Evolutionary conservation across 371 early-diverging fungal species (phyloP).

Genomic region (Mortierella sp.): DNA sequence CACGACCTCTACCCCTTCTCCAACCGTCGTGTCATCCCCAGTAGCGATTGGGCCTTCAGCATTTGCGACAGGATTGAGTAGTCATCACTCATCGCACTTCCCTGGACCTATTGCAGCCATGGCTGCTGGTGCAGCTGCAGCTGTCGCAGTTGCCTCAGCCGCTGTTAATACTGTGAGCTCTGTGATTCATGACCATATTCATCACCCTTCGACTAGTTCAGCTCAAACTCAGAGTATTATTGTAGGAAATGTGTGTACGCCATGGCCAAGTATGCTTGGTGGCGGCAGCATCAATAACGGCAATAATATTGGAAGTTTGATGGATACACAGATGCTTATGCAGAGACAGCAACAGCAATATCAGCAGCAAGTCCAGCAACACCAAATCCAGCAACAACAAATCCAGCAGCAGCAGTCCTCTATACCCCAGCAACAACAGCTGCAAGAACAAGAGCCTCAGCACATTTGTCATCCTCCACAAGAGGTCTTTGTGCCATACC

Average conservation of each 20-base stretch:
- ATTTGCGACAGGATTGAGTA: not conserved
- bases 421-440: conserved; percentile 11
- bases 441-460: conserved; percentile 3
- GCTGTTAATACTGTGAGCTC: conserved; percentile 41
- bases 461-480: conserved; percentile 21
- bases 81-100: not conserved
- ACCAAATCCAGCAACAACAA: conserved; percentile 9
- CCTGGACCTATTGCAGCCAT: conserved; percentile 39
- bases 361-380: conserved; percentile 6
- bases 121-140: conserved; percentile 44
- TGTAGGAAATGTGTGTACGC: conserved; percentile 3
- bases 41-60: not conserved
- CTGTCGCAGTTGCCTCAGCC: conserved; percentile 39
- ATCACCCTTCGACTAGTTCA: conserved; percentile 13
- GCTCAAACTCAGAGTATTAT: no score
- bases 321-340: not conserved
- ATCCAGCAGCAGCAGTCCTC: conserved; percentile 4
- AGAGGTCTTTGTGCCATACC: conserved; percentile 33
- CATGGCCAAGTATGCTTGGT: conserved; percentile 5
- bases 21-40: not conserved
- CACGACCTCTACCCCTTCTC: not conserved
- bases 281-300: not conserved
- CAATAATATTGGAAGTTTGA: not conserved
- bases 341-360: conserved; percentile 11
- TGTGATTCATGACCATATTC: conserved; percentile 38